A percentile compares a stretch with the other conserved stretches of the same genome.
These are phyloP conservation scores for Remersonia thermophila DNA, from an alignment of 2,329 filamentous ascomycete genomes.

Conservation along the genomic window DNA sequence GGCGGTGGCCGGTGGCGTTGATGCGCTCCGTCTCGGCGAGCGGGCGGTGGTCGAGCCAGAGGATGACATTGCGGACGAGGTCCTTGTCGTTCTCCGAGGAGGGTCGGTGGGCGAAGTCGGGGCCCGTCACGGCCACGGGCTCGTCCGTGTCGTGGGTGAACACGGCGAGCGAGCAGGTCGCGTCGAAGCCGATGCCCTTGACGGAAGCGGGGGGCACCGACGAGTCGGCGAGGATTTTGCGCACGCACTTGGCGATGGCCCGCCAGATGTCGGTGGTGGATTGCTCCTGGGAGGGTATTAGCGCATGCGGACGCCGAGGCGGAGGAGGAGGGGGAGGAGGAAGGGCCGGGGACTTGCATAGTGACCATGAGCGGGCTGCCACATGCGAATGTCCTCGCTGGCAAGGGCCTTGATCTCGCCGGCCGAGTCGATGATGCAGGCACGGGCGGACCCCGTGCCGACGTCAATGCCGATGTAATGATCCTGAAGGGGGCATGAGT, in stretches of 20 bases:
- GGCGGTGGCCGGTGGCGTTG: constrained; percentile 82
- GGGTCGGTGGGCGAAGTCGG: constrained; percentile 53
- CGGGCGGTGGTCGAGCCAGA: constrained; percentile 94
- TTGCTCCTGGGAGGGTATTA: constrained; percentile 55
- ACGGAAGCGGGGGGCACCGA: constrained; percentile 64
- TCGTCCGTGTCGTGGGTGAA: constrained; percentile 83
- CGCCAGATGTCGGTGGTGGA: constrained; percentile 95
- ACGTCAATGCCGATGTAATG: constrained; percentile 53
- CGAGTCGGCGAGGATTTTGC: constrained; percentile 69
- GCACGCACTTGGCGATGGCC: constrained; percentile 82
- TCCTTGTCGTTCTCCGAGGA: constrained; percentile 35
- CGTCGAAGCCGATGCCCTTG: constrained; percentile 90
- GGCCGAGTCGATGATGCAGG: constrained; percentile 84
- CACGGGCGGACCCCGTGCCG: constrained; percentile 86
- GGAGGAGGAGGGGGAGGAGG: too few relatives aligned
- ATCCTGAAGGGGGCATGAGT: constrained; percentile 3
- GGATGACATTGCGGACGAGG: constrained; percentile 84
- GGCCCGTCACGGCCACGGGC: constrained; percentile 80
- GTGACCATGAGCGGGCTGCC: constrained; percentile 28
- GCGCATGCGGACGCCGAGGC: neutral
- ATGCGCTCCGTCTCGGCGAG: constrained; percentile 85
- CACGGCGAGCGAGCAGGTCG: constrained; percentile 92
- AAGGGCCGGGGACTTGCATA: too few relatives aligned
- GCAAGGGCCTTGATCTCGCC: constrained; percentile 76
- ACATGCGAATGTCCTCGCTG: constrained; percentile 64